These are phyloP conservation scores for Senna siamea DNA, from an alignment of 306 rosid genomes.

Conservation along the genomic window DNA sequence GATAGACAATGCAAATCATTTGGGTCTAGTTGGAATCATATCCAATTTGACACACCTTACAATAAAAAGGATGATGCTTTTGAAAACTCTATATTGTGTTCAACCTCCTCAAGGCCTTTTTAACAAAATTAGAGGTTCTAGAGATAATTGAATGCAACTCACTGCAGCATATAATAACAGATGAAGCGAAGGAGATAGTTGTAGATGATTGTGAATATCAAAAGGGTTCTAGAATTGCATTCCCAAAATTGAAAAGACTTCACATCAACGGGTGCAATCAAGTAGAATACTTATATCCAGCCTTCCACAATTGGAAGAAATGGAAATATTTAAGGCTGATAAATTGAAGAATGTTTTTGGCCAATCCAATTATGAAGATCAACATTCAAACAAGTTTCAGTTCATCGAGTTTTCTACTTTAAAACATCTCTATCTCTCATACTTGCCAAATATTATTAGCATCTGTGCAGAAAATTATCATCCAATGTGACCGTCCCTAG, in stretches of 20 bases:
- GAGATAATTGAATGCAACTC: rapidly evolving
- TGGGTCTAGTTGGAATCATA: not conserved
- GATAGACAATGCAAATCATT: not conserved
- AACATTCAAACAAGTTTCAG: not conserved
- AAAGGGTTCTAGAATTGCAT: not conserved
- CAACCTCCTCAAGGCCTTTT: not conserved
- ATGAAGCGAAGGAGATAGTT: not conserved
- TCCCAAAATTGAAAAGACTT: not conserved
- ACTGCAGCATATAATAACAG: not conserved
- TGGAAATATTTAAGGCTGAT: too few species aligned
- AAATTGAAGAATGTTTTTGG: not conserved
- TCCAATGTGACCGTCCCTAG: not conserved
- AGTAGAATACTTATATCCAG: conserved; percentile 19
- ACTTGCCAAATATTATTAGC: not conserved
- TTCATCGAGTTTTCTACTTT: not conserved
- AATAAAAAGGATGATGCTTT: not conserved
- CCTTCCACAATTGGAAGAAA: conserved; percentile 6
- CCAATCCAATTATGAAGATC: not conserved
- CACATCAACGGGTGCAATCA: not conserved
- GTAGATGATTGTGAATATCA: too few species aligned
- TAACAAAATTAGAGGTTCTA: not conserved
- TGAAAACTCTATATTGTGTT: not conserved
- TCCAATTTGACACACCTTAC: not conserved
- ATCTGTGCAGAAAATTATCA: not conserved
- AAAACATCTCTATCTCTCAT: rapidly evolving